Evolutionary conservation across 179 eudicot species (phyloP).

Genomic region (Nepenthes alata): DNA sequence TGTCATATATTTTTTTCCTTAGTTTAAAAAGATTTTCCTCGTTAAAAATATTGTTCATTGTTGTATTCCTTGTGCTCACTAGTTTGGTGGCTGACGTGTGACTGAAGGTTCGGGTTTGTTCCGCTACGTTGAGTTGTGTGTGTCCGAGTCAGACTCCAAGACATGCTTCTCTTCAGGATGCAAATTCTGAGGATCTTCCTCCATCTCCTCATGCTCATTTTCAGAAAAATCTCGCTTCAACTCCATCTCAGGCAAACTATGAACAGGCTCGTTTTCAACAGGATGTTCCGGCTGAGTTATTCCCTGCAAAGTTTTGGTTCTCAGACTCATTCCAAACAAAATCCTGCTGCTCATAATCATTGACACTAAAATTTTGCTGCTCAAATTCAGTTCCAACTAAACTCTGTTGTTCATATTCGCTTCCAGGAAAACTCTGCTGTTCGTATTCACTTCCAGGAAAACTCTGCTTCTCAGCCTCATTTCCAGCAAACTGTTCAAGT

Average conservation of each 20-base stretch:
- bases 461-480: conserved; percentile 7
- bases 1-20: conserved; percentile 91
- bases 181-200: conserved; percentile 17
- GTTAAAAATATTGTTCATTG: too few relatives aligned
- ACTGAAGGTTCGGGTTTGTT: conserved; percentile 2
- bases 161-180: conserved; percentile 29
- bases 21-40: too few relatives aligned
- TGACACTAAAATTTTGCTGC: conserved; percentile 9
- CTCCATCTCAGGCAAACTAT: conserved; percentile 15
- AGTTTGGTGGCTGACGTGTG: too few relatives aligned
- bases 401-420: conserved; percentile 6
- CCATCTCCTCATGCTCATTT: conserved; percentile 15
- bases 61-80: too few relatives aligned
- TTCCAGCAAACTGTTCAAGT: conserved; percentile 23
- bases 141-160: too few relatives aligned
- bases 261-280: conserved; percentile 16
- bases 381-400: conserved; percentile 13
- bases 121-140: too few relatives aligned
- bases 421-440: conserved; percentile 12
- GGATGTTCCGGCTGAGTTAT: conserved; percentile 13
- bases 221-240: conserved; percentile 14
- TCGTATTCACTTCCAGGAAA: conserved; percentile 1
- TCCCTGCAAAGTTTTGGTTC: conserved; percentile 7
- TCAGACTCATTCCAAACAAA: conserved; percentile 14
- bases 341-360: conserved; percentile 7